Conservation (phyloP, 257 asterid species). For the Solanum medicagineum region DNA sequence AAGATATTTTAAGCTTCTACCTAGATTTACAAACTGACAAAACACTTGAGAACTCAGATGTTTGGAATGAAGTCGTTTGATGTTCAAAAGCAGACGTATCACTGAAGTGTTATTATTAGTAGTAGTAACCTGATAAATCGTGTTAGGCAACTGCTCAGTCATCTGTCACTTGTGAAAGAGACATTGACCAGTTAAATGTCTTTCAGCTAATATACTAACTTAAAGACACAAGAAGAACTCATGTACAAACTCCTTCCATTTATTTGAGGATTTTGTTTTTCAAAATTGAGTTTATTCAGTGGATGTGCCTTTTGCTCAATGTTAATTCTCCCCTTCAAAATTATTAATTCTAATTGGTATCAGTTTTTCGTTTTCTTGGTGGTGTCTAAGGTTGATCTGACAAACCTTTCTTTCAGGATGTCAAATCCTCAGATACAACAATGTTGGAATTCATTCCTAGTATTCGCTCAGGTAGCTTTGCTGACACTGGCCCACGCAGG, state of each 20-base stretch:
- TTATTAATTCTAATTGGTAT: not conserved
- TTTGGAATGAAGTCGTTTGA: not conserved
- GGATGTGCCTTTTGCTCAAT: not conserved
- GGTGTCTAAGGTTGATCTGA: not conserved
- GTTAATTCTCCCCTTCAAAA: not conserved
- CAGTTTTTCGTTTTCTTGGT: not conserved
- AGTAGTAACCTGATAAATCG: not conserved
- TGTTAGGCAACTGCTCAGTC: not conserved
- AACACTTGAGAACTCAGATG: not conserved
- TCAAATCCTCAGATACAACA: constrained; percentile 30
- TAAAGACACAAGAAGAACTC: not conserved
- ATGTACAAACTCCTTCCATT: not conserved
- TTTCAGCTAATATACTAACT: not conserved
- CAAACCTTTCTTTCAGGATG: constrained; percentile 19
- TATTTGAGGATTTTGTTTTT: not conserved
- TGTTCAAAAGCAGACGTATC: not conserved
- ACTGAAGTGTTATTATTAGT: not conserved
- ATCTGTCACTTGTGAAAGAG: not conserved
- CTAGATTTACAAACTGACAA: not conserved
- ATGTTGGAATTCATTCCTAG: constrained; percentile 29
- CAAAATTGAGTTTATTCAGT: not conserved
- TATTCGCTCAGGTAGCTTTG: constrained; percentile 68
- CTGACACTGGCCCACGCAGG: constrained; percentile 67
- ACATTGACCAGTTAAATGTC: not conserved
- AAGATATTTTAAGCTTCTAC: not conserved